A percentile compares a stretch with the other conserved stretches of the same genome.
Evolutionary conservation across 2,329 filamentous ascomycete genomes (phyloP).

Genomic region (Paraconiothyrium sp.): DNA sequence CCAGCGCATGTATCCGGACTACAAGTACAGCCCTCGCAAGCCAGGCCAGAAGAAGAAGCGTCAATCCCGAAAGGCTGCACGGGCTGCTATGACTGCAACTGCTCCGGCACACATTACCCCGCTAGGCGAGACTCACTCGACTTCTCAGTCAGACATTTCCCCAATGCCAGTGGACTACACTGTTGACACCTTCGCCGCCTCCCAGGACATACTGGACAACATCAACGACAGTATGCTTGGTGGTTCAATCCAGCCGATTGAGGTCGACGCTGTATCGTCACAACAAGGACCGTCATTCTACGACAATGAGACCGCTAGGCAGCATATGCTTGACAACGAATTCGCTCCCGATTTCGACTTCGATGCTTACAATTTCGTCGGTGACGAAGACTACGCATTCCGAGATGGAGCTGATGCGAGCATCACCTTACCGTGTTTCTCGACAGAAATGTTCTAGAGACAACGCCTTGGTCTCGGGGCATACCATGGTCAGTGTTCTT

Average conservation of each 20-base stretch:
- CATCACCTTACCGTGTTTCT: background rate
- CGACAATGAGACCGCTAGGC: background rate
- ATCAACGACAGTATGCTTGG: background rate
- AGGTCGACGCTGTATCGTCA: background rate
- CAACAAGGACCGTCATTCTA: background rate
- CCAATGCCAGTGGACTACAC: background rate
- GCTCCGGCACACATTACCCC: background rate
- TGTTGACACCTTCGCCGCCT: background rate
- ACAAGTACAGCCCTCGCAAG: conserved; percentile 40
- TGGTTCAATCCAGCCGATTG: background rate
- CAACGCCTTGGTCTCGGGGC: background rate
- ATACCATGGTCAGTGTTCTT: background rate
- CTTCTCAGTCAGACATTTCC: background rate
- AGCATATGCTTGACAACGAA: background rate
- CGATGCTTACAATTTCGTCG: background rate
- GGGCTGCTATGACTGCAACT: conserved; percentile 22
- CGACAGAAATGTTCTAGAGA: background rate
- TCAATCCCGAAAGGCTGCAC: conserved; percentile 34
- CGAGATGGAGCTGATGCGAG: conserved; percentile 6
- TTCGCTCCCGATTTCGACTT: background rate
- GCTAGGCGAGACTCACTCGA: background rate
- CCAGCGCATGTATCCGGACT: conserved; percentile 32
- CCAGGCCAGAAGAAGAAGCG: conserved; percentile 41
- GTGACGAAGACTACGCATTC: background rate
- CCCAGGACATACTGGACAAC: background rate